Evolutionary conservation across 441 rosid species (phyloP).

Genomic region (Populus trichocarpa): DNA sequence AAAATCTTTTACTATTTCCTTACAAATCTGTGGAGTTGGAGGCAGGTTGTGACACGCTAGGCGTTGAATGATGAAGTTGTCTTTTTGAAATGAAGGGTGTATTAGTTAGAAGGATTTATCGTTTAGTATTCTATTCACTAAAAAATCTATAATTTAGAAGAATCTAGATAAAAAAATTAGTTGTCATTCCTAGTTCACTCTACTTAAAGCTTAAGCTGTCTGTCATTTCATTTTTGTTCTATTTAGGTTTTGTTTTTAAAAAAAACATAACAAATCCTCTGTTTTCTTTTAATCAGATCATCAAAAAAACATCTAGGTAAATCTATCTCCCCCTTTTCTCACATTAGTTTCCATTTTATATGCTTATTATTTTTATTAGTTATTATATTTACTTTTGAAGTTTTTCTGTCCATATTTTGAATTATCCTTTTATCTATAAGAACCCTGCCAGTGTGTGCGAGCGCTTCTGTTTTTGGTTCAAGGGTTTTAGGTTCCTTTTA

Average conservation of each 20-base stretch:
- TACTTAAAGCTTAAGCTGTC: too few relatives aligned
- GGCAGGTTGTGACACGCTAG: too few relatives aligned
- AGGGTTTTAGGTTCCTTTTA: constrained; percentile 16
- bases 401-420: not conserved
- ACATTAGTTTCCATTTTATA: not conserved
- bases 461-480: constrained; percentile 20
- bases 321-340: not conserved
- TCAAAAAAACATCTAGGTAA: constrained; percentile 24
- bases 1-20: not conserved
- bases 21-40: too few relatives aligned
- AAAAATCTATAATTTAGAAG: too few relatives aligned
- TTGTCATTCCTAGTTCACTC: too few relatives aligned
- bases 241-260: constrained; percentile 11
- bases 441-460: constrained; percentile 14
- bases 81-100: too few relatives aligned
- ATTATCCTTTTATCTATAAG: constrained; percentile 16
- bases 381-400: not conserved
- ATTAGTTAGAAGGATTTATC: too few relatives aligned
- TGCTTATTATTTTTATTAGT: not conserved
- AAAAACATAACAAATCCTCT: not conserved
- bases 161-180: too few relatives aligned
- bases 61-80: too few relatives aligned
- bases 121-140: too few relatives aligned
- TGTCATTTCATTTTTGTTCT: constrained; percentile 9
- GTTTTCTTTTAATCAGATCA: constrained; percentile 24